Conservation (phyloP, 1,284 basidiomycete species). For the Cystobasidiaceae sp. region DNA sequence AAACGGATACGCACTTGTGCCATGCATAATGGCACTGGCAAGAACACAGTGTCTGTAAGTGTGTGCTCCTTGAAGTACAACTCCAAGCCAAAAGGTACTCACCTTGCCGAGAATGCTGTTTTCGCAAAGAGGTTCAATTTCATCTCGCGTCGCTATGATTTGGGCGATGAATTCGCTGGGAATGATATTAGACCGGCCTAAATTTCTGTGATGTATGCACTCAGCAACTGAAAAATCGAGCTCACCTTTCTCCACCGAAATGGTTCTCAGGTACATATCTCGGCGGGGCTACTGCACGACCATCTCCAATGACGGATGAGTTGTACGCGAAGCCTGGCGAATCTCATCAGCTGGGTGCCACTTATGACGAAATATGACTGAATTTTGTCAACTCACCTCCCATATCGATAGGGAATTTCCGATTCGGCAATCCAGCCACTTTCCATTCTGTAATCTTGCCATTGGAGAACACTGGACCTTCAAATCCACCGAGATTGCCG, state of each 20-base stretch:
- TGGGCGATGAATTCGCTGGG: neutral
- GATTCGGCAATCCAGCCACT: neutral
- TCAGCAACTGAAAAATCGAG: neutral
- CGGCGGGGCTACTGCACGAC: neutral
- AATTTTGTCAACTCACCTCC: neutral
- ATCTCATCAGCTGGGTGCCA: too few relatives aligned
- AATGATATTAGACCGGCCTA: too few relatives aligned
- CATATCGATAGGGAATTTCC: conserved; percentile 1
- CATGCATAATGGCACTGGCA: neutral
- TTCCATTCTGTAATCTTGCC: conserved; percentile 2
- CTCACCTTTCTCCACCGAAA: conserved; percentile 2
- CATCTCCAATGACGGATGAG: neutral
- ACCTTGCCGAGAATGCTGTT: neutral
- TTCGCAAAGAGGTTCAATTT: neutral
- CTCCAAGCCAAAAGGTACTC: too few relatives aligned
- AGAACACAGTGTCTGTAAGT: neutral
- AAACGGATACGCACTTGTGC: neutral
- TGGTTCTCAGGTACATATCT: neutral
- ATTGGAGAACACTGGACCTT: neutral
- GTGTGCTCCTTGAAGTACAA: neutral
- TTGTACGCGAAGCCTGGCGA: neutral
- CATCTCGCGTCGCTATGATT: neutral
- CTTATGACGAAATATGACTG: too few relatives aligned
- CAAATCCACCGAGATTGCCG: neutral
- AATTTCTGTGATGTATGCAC: too few relatives aligned